Conservation (phyloP, 2,329 filamentous ascomycete species). For the Daldinia sp. region DNA sequence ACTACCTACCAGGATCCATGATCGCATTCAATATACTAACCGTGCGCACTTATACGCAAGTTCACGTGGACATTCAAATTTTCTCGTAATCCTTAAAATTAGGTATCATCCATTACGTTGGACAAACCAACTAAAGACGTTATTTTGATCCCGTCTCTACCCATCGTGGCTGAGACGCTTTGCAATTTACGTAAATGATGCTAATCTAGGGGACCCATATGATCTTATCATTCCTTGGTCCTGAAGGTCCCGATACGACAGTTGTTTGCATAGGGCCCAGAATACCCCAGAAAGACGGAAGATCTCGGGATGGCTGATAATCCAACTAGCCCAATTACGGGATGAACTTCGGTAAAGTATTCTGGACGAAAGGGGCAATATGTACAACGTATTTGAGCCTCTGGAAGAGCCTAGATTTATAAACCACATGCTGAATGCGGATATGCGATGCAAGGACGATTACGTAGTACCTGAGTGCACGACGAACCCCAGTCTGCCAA, state of each 20-base stretch:
- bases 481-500: conserved; percentile 25
- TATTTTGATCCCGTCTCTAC: conserved; percentile 20
- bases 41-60: not conserved
- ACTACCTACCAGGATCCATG: no score
- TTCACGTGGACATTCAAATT: conserved; percentile 19
- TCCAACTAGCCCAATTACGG: conserved; percentile 35
- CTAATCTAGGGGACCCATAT: conserved; percentile 6
- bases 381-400: conserved; percentile 11
- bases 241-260: conserved; percentile 2
- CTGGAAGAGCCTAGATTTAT: conserved; percentile 9
- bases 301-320: conserved; percentile 25
- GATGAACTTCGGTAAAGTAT: conserved; percentile 34
- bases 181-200: conserved; percentile 29
- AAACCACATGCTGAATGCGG: conserved; percentile 26
- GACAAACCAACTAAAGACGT: conserved; percentile 11
- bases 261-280: conserved; percentile 11
- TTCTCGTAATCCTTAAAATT: conserved; percentile 15
- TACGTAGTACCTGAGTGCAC: conserved; percentile 27
- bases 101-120: conserved; percentile 27
- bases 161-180: conserved; percentile 23
- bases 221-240: conserved; percentile 21
- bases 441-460: conserved; percentile 39
- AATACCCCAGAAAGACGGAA: conserved; percentile 24
- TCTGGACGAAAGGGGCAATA: conserved; percentile 21
- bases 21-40: not conserved